Percentiles rank a stretch among this genome's conserved stretches.
Evolutionary conservation across 1,284 basidiomycete genomes (phyloP).

Genomic region (Jaminaea rosea): DNA sequence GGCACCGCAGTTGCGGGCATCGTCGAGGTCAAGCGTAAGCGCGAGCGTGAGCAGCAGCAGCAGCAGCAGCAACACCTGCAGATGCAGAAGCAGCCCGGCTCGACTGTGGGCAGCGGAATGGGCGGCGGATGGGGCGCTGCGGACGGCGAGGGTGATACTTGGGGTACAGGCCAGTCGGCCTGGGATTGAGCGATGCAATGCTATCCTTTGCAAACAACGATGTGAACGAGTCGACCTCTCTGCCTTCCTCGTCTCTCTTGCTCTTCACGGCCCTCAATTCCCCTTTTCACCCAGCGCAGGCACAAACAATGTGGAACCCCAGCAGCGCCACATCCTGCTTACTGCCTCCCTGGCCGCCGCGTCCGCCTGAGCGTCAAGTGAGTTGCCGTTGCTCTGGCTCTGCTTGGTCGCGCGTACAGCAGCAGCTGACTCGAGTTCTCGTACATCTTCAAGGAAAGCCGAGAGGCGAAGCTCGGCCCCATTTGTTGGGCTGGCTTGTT

Average conservation of each 20-base stretch:
- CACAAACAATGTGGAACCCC: slow-evolving; percentile 49
- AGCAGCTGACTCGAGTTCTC: slow-evolving; percentile 58
- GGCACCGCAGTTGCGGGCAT: background rate
- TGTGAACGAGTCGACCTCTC: background rate
- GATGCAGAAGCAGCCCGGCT: no score
- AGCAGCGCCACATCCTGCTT: slow-evolving; percentile 82
- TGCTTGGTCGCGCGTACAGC: slow-evolving; percentile 48
- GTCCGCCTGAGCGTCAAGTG: slow-evolving; percentile 1
- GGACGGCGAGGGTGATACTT: no score
- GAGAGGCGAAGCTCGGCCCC: slow-evolving; percentile 53
- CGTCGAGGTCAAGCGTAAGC: background rate
- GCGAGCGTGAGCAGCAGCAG: background rate
- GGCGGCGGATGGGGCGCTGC: no score
- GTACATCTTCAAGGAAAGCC: slow-evolving; percentile 75
- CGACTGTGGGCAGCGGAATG: no score
- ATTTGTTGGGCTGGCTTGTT: slow-evolving; percentile 15
- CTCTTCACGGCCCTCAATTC: background rate
- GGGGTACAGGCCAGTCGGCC: background rate
- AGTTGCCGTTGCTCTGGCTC: slow-evolving; percentile 60
- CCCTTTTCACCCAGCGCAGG: background rate
- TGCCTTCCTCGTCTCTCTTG: background rate
- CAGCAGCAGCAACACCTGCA: no score
- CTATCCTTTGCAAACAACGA: background rate
- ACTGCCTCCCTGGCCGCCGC: slow-evolving; percentile 52
- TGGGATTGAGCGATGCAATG: background rate